Evolutionary conservation across 2,329 filamentous ascomycete genomes (phyloP).

Genomic region (Aspergillus sp.): DNA sequence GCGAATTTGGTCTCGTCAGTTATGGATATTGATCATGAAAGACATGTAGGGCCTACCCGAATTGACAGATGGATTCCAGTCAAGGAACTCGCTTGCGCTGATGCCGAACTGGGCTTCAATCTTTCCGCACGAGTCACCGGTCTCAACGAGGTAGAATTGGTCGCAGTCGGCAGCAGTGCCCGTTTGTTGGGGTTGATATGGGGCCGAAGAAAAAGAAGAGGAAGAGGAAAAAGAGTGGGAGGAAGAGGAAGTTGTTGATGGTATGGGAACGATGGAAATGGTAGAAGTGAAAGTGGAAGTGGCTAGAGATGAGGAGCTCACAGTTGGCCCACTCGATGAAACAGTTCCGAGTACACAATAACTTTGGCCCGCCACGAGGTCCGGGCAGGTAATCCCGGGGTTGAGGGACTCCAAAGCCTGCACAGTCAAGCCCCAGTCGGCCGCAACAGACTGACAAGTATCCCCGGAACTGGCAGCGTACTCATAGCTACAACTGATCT

Average conservation of each 20-base stretch:
- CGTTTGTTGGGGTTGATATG: neutral
- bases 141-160: neutral
- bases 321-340: neutral
- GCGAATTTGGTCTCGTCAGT: neutral
- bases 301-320: neutral
- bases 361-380: constrained; percentile 15
- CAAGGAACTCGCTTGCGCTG: neutral
- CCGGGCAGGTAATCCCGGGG: constrained; percentile 26
- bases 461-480: constrained; percentile 21
- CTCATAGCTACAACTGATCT: constrained; percentile 12
- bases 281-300: neutral
- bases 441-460: constrained; percentile 29
- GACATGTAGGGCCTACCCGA: neutral
- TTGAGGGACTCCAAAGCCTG: constrained; percentile 27
- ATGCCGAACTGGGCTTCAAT: neutral
- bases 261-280: neutral
- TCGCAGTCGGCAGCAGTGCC: neutral
- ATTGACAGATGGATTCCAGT: neutral
- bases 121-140: neutral
- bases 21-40: neutral
- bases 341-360: constrained; percentile 18
- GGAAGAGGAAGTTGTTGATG: neutral
- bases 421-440: constrained; percentile 25
- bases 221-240: neutral
- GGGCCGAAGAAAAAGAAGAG: neutral